Percentiles rank a stretch among this genome's conserved stretches.
Evolutionary conservation across 495 filamentous ascomycete genomes (phyloP).

Genomic region (Penicillium antarcticum): DNA sequence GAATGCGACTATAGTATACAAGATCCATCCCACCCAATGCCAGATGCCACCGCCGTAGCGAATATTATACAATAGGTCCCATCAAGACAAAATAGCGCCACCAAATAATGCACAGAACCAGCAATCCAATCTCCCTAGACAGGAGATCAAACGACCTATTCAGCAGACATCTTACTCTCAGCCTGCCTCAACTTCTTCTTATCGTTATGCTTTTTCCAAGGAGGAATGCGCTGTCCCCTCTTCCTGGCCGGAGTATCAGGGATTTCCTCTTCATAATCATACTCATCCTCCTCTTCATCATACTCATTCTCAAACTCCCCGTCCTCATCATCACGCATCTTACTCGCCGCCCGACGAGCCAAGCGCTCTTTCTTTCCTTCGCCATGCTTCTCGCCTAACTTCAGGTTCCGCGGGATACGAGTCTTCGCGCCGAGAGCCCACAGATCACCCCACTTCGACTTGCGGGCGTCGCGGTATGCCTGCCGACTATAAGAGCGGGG

Average conservation of each 20-base stretch:
- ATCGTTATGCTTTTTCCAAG: conserved; percentile 44
- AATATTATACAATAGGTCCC: conserved; percentile 6
- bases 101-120: conserved; percentile 6
- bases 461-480: conserved; percentile 88
- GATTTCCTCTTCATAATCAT: conserved; percentile 16
- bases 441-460: conserved; percentile 86
- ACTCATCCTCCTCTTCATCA: conserved; percentile 26
- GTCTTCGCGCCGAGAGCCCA: conserved; percentile 97
- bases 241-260: conserved; percentile 25
- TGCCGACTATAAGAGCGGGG: conserved; percentile 74
- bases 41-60: conserved; percentile 5
- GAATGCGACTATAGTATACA: conserved; percentile 22
- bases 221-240: conserved; percentile 42
- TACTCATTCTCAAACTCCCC: conserved; percentile 12
- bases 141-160: conserved; percentile 22
- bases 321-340: conserved; percentile 22
- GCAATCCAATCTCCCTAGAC: background rate
- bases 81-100: conserved; percentile 9
- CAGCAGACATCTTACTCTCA: conserved; percentile 30
- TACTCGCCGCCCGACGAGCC: conserved; percentile 32
- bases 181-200: conserved; percentile 43
- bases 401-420: conserved; percentile 55
- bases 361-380: conserved; percentile 49
- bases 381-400: conserved; percentile 59
- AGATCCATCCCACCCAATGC: conserved; percentile 14